These are phyloP conservation scores for Hagleromyces aurorensis DNA, from an alignment of 805 yeast genomes.

Conservation along the genomic window DNA sequence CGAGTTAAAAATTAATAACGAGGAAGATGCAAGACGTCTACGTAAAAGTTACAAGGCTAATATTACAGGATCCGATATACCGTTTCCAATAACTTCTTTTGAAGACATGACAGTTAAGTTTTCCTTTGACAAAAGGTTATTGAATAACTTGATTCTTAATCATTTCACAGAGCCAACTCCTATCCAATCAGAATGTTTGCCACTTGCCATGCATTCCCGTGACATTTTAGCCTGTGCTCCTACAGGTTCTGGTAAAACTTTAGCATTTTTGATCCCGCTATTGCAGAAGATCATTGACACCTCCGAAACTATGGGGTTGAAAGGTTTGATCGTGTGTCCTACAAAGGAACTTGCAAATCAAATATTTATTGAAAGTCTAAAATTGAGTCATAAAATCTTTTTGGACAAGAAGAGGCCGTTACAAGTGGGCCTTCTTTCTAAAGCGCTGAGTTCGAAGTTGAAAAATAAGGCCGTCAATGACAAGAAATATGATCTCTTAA, in stretches of 20 bases:
- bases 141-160: conserved; percentile 56
- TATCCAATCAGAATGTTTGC: conserved; percentile 86
- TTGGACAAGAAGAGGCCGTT: conserved; percentile 43
- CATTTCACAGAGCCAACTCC: conserved; percentile 85
- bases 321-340: conserved; percentile 82
- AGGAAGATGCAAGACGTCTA: conserved; percentile 51
- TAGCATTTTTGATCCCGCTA: conserved; percentile 81
- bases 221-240: conserved; percentile 94
- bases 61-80: conserved; percentile 75
- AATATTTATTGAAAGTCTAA: conserved; percentile 60
- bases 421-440: conserved; percentile 58
- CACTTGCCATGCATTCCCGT: conserved; percentile 57
- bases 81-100: conserved; percentile 87
- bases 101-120: conserved; percentile 69
- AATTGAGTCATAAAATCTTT: conserved; percentile 37
- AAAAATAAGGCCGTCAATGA: conserved; percentile 50
- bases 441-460: conserved; percentile 62
- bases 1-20: conserved; percentile 38
- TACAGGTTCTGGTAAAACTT: conserved; percentile 96
- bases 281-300: conserved; percentile 43
- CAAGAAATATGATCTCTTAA: conserved; percentile 67
- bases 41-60: conserved; percentile 59
- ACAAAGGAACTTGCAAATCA: conserved; percentile 91
- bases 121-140: conserved; percentile 44
- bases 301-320: conserved; percentile 37